Evolutionary conservation across 768 basidiomycete species (phyloP).

Genomic region (Russula lepida): DNA sequence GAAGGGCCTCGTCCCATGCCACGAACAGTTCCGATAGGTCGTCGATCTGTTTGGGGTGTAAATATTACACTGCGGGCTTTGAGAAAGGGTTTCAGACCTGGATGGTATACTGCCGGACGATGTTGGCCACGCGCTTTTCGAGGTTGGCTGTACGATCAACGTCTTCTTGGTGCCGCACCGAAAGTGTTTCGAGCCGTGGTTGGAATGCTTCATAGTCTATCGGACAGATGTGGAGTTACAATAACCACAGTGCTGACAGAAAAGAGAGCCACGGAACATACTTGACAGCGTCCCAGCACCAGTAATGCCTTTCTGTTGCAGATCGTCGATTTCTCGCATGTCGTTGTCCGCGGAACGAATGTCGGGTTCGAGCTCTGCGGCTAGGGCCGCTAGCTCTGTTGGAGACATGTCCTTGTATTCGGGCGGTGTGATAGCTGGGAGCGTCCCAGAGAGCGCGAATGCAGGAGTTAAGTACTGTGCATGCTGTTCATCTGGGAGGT

Average conservation of each 20-base stretch:
- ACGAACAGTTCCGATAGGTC: constrained; percentile 78
- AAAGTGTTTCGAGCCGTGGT: constrained; percentile 56
- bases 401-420: constrained; percentile 58
- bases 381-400: constrained; percentile 59
- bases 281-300: constrained; percentile 65
- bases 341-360: constrained; percentile 77
- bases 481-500: constrained; percentile 61
- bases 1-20: constrained; percentile 71
- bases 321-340: constrained; percentile 63
- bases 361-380: constrained; percentile 76
- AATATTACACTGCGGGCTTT: not conserved
- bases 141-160: constrained; percentile 45
- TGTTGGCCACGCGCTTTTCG: constrained; percentile 53
- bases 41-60: constrained; percentile 48
- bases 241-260: not conserved
- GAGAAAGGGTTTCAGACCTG: constrained; percentile 39
- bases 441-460: constrained; percentile 62
- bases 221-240: not conserved
- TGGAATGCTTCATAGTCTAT: constrained; percentile 56
- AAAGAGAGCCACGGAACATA: constrained; percentile 21
- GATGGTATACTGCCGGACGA: constrained; percentile 63
- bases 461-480: constrained; percentile 65
- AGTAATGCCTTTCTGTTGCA: constrained; percentile 64
- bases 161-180: constrained; percentile 55
- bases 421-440: constrained; percentile 37